A percentile compares a stretch with the other conserved stretches of the same genome.
Evolutionary conservation across 2,329 filamentous ascomycete genomes (phyloP).

Genomic region (Raffaelea ambrosiae): DNA sequence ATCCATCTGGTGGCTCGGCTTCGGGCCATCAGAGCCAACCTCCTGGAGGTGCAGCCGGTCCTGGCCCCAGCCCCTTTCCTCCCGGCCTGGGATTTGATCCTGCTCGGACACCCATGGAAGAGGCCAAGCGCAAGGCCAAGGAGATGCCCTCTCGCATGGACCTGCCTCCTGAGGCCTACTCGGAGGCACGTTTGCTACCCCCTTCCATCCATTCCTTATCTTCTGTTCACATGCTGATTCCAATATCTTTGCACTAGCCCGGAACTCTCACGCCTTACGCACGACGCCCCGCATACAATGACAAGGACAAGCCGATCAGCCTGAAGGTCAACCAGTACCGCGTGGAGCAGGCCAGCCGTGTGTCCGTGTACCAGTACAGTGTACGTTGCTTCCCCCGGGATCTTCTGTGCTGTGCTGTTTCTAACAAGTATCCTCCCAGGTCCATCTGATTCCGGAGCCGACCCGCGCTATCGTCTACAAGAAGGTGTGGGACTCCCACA

Average conservation of each 20-base stretch:
- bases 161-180: slow-evolving; percentile 49
- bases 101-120: slow-evolving; percentile 19
- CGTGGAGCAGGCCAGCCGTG: slow-evolving; percentile 7
- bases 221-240: slow-evolving; percentile 9
- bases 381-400: slow-evolving; percentile 39
- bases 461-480: slow-evolving; percentile 59
- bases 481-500: slow-evolving; percentile 65
- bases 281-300: slow-evolving; percentile 48
- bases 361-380: slow-evolving; percentile 71
- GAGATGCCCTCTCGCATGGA: slow-evolving; percentile 39
- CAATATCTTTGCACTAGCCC: slow-evolving; percentile 10
- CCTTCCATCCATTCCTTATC: background rate
- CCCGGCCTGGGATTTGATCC: slow-evolving; percentile 34
- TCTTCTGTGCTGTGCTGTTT: background rate
- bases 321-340: slow-evolving; percentile 41
- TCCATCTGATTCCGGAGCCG: slow-evolving; percentile 52
- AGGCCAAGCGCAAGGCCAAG: slow-evolving; percentile 11
- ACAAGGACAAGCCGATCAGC: slow-evolving; percentile 43
- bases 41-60: background rate
- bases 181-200: slow-evolving; percentile 22
- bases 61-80: slow-evolving; percentile 8
- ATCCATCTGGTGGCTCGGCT: background rate
- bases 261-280: slow-evolving; percentile 24
- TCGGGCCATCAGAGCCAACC: no score
- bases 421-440: slow-evolving; percentile 31